Evolutionary conservation across 2,329 filamentous ascomycete species (phyloP).

Genomic region (Chalara sp.): DNA sequence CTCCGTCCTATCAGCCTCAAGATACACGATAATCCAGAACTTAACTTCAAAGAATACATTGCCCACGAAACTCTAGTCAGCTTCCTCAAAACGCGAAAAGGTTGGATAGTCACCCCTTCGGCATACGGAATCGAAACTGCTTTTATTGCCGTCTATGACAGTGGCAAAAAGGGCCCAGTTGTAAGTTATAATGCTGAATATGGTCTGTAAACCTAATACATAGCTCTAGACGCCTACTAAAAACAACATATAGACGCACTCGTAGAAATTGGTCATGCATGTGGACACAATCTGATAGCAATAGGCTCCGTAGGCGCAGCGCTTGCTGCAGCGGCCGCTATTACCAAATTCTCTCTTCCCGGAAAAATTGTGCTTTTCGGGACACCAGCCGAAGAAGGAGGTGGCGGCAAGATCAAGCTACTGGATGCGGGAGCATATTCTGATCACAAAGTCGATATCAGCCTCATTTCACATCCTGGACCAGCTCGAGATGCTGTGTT

Average conservation of each 20-base stretch:
- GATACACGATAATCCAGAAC: conserved; percentile 43
- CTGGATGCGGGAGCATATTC: conserved; percentile 37
- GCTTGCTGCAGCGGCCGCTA: conserved; percentile 25
- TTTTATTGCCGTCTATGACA: conserved; percentile 38
- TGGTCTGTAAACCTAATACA: conserved; percentile 29
- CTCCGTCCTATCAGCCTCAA: conserved; percentile 40
- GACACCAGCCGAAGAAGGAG: conserved; percentile 23
- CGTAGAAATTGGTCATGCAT: conserved; percentile 33
- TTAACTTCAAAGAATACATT: conserved; percentile 42
- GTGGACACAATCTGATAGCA: conserved; percentile 38
- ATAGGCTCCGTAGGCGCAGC: conserved; percentile 30
- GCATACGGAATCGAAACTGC: conserved; percentile 45
- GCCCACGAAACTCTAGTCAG: conserved; percentile 44
- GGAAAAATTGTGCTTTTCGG: conserved; percentile 27
- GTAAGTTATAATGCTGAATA: conserved; percentile 40
- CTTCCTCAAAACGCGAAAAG: conserved; percentile 36
- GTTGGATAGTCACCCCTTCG: conserved; percentile 44
- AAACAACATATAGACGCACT: conserved; percentile 33
- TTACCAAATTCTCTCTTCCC: conserved; percentile 14
- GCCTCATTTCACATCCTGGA: conserved; percentile 34
- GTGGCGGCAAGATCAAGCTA: conserved; percentile 33
- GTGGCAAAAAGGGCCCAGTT: conserved; percentile 36
- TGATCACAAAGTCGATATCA: conserved; percentile 26
- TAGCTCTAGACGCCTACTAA: not conserved
- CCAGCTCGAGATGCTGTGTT: conserved; percentile 28